phyloP scores from a whole-genome alignment of 768 basidiomycete species.

The Lepiota brunneoincarnata region DNA sequence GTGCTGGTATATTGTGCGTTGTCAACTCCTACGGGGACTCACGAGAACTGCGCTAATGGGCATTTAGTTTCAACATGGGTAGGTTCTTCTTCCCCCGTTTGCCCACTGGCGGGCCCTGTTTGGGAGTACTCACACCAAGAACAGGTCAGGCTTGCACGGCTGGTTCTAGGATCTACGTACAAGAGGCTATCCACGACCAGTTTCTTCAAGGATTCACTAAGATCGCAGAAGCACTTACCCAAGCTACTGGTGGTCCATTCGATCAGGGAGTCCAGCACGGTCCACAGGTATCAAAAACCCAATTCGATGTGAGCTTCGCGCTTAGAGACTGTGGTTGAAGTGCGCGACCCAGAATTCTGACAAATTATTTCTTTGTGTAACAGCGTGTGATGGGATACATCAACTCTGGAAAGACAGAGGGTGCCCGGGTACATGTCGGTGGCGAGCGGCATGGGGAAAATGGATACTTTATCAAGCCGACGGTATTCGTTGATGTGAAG shows the following conservation, averaged over 20 bases:
- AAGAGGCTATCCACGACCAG: conserved; percentile 74
- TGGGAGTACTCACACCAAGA: not conserved
- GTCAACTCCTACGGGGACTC: not conserved
- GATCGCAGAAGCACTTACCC: conserved; percentile 44
- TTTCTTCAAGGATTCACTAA: conserved; percentile 60
- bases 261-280: conserved; percentile 54
- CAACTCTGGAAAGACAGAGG: conserved; percentile 65
- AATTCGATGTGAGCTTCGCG: conserved; percentile 52
- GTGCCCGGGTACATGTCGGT: conserved; percentile 64
- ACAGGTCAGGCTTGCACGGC: conserved; percentile 72
- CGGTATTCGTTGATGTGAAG: conserved; percentile 66
- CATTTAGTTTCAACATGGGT: conserved; percentile 27
- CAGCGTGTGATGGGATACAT: conserved; percentile 81
- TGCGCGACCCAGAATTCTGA: not conserved
- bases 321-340: too few species aligned
- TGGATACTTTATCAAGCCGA: conserved; percentile 70
- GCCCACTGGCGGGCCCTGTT: not conserved
- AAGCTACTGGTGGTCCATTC: conserved; percentile 65
- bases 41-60: not conserved
- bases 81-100: not conserved
- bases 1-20: conserved; percentile 65
- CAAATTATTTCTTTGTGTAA: not conserved
- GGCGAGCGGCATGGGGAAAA: conserved; percentile 51
- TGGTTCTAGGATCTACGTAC: conserved; percentile 81
- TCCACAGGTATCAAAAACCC: conserved; percentile 67